phyloP scores from a whole-genome alignment of 495 filamentous ascomycete genomes.

The Chlorociboria aeruginascens region DNA sequence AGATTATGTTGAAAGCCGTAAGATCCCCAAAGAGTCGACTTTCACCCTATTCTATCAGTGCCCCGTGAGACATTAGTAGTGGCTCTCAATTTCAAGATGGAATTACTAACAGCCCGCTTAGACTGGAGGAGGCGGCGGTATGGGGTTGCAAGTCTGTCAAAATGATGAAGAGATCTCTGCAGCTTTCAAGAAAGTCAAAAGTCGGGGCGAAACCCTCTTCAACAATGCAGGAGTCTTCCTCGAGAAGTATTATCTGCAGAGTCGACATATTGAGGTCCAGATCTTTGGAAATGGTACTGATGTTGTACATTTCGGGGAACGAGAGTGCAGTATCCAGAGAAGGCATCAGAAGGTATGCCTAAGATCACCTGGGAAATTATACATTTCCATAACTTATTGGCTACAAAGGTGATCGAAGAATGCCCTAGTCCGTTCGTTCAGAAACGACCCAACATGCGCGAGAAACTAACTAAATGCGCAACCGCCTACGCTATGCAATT shows the following conservation, averaged over 20 bases:
- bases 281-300: conserved; percentile 55
- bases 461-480: conserved; percentile 38
- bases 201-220: conserved; percentile 7
- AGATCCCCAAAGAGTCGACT: too few species aligned
- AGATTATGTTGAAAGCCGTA: conserved; percentile 47
- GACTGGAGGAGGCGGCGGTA: conserved; percentile 46
- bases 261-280: conserved; percentile 60
- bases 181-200: conserved; percentile 30
- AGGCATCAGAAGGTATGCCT: conserved; percentile 53
- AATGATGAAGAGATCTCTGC: conserved; percentile 26
- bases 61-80: too few species aligned
- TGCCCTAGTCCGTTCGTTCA: conserved; percentile 29
- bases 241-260: conserved; percentile 10
- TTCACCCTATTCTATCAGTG: too few species aligned
- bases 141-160: conserved; percentile 31
- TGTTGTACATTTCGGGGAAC: conserved; percentile 41
- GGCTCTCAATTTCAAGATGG: too few species aligned
- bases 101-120: too few species aligned
- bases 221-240: conserved; percentile 12
- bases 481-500: conserved; percentile 37
- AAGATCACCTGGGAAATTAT: neutral
- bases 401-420: conserved; percentile 27
- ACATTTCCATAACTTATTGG: conserved; percentile 11
- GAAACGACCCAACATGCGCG: conserved; percentile 30
- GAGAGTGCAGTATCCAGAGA: conserved; percentile 51